These are phyloP conservation scores for Aureobasidium sp. DNA, from an alignment of 2,329 filamentous ascomycete genomes.

Conservation along the genomic window DNA sequence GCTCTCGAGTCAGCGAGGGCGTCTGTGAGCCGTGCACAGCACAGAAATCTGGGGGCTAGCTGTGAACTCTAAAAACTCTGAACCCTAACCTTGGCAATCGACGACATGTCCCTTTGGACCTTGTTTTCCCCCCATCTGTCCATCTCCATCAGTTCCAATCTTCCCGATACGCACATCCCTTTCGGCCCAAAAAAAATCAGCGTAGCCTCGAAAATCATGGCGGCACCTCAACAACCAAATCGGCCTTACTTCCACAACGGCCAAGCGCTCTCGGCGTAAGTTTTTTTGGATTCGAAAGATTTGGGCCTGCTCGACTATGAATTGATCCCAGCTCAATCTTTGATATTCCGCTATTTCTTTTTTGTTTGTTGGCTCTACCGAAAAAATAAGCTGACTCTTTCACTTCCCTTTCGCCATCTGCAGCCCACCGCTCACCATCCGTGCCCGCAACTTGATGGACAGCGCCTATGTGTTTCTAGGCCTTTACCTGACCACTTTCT, in stretches of 20 bases:
- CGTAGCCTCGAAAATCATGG: background rate
- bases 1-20: background rate
- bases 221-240: constrained; percentile 5
- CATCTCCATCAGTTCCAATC: background rate
- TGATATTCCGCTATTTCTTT: background rate
- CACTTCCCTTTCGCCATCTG: too few relatives aligned
- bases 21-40: too few relatives aligned
- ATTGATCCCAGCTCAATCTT: background rate
- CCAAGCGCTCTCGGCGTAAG: constrained; percentile 16
- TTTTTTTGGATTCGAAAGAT: too few relatives aligned
- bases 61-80: background rate
- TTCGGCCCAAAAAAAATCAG: background rate
- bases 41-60: too few relatives aligned
- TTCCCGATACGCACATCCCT: too few relatives aligned
- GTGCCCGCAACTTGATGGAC: constrained; percentile 35
- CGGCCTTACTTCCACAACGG: constrained; percentile 17
- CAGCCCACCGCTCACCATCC: constrained; percentile 42
- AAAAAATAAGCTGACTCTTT: background rate
- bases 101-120: background rate
- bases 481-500: constrained; percentile 43
- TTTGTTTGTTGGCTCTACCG: too few relatives aligned
- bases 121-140: background rate
- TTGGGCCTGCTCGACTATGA: too few relatives aligned
- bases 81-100: background rate
- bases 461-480: constrained; percentile 42